phyloP scores from a whole-genome alignment of 2,329 filamentous ascomycete species.

The Colletotrichum cereale region DNA sequence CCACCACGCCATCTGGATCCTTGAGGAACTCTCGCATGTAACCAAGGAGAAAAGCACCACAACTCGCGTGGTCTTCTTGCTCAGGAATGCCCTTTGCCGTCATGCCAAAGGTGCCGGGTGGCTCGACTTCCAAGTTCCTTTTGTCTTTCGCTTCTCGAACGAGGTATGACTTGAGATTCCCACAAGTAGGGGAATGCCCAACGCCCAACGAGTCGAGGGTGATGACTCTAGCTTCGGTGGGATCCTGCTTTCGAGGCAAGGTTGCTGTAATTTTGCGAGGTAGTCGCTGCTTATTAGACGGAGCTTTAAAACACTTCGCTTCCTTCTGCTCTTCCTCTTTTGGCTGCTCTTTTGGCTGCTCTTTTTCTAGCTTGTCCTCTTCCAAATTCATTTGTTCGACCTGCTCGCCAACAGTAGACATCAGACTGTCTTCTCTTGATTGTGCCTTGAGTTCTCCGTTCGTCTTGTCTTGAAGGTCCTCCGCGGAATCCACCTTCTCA shows the following conservation, averaged over 20 bases:
- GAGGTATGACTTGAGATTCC: constrained; percentile 81
- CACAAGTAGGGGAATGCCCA: constrained; percentile 73
- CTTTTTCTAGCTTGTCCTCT: constrained; percentile 2
- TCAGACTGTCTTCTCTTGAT: constrained; percentile 3
- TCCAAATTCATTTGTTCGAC: constrained; percentile 29
- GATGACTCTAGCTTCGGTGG: constrained; percentile 77
- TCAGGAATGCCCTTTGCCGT: constrained; percentile 81
- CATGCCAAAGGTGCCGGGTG: constrained; percentile 61
- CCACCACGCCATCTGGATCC: constrained; percentile 78
- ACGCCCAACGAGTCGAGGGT: constrained; percentile 87
- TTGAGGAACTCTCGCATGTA: constrained; percentile 87
- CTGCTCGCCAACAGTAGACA: constrained; percentile 27
- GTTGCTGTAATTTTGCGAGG: constrained; percentile 28
- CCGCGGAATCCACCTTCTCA: background rate
- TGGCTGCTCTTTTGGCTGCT: background rate
- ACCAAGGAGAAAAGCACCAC: constrained; percentile 86
- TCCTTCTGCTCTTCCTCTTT: constrained; percentile 26
- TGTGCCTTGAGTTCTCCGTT: background rate
- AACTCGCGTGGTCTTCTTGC: constrained; percentile 90
- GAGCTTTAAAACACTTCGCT: background rate
- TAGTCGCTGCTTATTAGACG: constrained; percentile 30
- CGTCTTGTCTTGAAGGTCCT: constrained; percentile 24
- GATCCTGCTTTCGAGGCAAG: constrained; percentile 57
- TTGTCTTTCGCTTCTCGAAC: constrained; percentile 77
- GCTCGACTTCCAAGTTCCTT: constrained; percentile 57